Base-by-base conservation (phyloP, 2,329 filamentous ascomycete genomes). In the Apiospora sp. region DNA sequence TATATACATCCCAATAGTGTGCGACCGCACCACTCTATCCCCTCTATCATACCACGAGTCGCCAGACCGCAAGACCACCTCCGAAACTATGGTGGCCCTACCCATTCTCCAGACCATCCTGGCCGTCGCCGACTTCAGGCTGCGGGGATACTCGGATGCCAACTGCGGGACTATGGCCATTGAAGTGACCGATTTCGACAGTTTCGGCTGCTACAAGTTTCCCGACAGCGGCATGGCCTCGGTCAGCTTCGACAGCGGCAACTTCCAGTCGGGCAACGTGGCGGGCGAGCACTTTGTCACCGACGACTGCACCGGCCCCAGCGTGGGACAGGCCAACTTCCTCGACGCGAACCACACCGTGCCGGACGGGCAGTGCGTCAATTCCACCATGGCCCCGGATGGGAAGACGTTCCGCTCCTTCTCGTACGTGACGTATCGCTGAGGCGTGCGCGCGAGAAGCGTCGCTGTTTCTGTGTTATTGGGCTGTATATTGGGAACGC, bases 281-380 rank as follows among this genome's bases (percentile, higher is more conserved):
- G 44, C 27, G 24, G 44, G 67, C 24, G 44, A 41, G 3, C 67
- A 69, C 67, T 69, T 49, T 13, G 22, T 69, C 44, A 48, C 67
- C 44, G 44, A 69, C 0, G 67, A 69, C 44, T 69, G 67, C 44
- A 49, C 67, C 24, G 67, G 67, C 16, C 44, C 67, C 67, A 49
- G 67, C 67, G 22, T 48, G 8, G 67, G 70, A 10, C 51, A 54
- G 34, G 70, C 44, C 48, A 70, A 70, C 69, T 51, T 68, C 44
- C 24, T 71, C 24, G 51, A 71, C 30, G 61, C 61, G 19, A 44
- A 69, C n/a, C 34, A 49, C 19, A 46, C 67, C 24, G 44, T 69
- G 30, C 67, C 67, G 27, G 67, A 69, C 27, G 48, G 48, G 4
- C 67, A 69, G 48, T 69, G 67, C 7, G 48, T 69, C 67, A 69